Percentiles rank a stretch among this genome's conserved stretches.
phyloP scores from a whole-genome alignment of 441 rosid species.

The Melianthus villosus region DNA sequence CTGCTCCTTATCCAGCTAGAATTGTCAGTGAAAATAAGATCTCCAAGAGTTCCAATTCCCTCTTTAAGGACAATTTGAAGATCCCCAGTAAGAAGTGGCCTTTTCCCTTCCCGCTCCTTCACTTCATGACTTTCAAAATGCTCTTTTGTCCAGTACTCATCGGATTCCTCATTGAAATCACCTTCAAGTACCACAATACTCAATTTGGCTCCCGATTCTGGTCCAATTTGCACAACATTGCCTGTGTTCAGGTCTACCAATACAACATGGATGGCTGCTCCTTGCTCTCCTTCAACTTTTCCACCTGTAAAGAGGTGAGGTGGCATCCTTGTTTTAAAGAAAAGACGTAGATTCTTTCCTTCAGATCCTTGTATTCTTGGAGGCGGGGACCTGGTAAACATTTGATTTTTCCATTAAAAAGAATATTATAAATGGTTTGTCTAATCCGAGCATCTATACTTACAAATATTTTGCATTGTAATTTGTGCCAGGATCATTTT shows the following conservation, averaged over 20 bases:
- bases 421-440: too few species aligned
- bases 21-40: slow-evolving; percentile 81
- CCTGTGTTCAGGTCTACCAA: slow-evolving; percentile 53
- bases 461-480: too few species aligned
- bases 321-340: slow-evolving; percentile 70
- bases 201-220: slow-evolving; percentile 61
- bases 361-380: slow-evolving; percentile 76
- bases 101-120: slow-evolving; percentile 94
- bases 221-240: slow-evolving; percentile 57
- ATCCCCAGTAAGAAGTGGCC: slow-evolving; percentile 81
- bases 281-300: slow-evolving; percentile 95
- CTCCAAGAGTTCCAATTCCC: slow-evolving; percentile 92
- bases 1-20: slow-evolving; percentile 98
- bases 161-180: slow-evolving; percentile 81
- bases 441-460: too few species aligned
- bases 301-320: slow-evolving; percentile 98
- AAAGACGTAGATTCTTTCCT: slow-evolving; percentile 60
- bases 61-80: slow-evolving; percentile 79
- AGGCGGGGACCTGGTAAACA: slow-evolving; percentile 74
- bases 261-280: slow-evolving; percentile 84
- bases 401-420: too few species aligned
- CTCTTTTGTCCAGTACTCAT: slow-evolving; percentile 82
- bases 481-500: too few species aligned
- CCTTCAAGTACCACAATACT: slow-evolving; percentile 93
- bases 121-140: slow-evolving; percentile 89